Conservation (phyloP, 345 rosid genomes). For the Syzygium aqueum region DNA sequence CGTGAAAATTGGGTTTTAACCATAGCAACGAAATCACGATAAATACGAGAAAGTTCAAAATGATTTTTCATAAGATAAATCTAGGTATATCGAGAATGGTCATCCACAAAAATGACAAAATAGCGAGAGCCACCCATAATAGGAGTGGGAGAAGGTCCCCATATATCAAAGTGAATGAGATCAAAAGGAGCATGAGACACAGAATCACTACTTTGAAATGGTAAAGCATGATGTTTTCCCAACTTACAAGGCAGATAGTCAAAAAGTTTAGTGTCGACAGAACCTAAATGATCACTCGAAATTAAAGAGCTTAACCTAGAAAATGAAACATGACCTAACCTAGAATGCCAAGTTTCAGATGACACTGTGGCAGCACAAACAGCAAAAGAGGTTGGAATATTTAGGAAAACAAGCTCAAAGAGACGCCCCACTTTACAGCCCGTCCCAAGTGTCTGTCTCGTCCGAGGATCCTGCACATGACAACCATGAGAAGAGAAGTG, state of each 20-base stretch:
- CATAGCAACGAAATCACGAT: background rate
- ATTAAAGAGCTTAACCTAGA: background rate
- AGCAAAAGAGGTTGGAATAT: background rate
- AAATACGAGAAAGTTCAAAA: background rate
- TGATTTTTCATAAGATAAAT: background rate
- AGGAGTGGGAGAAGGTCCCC: background rate
- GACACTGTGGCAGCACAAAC: background rate
- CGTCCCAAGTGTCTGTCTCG: background rate
- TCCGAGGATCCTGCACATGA: background rate
- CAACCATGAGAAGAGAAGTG: background rate
- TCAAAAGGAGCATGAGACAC: too few relatives aligned
- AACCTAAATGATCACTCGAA: background rate
- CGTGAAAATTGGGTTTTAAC: background rate
- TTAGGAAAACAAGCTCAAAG: background rate
- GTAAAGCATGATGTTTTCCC: background rate
- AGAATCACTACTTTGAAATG: background rate
- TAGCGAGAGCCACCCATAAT: background rate
- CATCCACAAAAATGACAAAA: background rate
- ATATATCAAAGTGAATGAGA: too few relatives aligned
- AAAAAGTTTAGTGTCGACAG: background rate
- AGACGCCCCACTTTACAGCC: background rate
- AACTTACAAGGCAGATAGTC: background rate
- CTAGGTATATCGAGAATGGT: background rate
- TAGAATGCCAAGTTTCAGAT: background rate
- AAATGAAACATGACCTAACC: background rate